Base-by-base conservation (phyloP, 176 grass and related monocot species). In the Cocos nucifera region DNA sequence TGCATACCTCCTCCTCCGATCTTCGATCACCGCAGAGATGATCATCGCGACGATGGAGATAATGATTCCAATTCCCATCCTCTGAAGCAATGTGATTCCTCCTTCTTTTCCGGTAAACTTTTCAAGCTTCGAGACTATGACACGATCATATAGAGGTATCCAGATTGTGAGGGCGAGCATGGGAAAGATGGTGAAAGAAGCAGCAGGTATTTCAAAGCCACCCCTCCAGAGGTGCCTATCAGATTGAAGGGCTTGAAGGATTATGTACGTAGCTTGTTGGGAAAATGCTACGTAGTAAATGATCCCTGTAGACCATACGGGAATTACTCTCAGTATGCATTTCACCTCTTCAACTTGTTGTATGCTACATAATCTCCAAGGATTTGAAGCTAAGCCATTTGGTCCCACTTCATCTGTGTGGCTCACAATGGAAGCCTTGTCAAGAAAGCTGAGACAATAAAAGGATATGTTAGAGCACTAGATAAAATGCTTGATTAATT, bases 291-390 rank as follows among this genome's bases (percentile, higher is more conserved):
- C 79, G 79, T 95, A 95, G 79, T 76, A 95, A 64, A 95, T 86
- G 58, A 89, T 82, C 48, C 85, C 89, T 3, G 89, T 86, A 3
- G 85, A 82, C 89, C 89, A 95, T 6, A 95, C 76, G 0, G 89
- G 85, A 18, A 83, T 84, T 64, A 95, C 86, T 5, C 89, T 80
- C 58, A 95, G 62, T 35, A 95, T 54, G 75, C 89, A 95, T 61
- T 95, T 95, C 2, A 89, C 85, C 69, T 95, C 85, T 83, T 95
- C 89, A 20, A 95, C 89, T 65, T 95, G 85, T 78, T 95, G 89
- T 56, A 95, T 49, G 58, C 82, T 95, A 65, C 89, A 95, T 0
- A 95, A 69, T 50, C 77, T 65, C 89, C 89, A 89, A 0, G 86
- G 75, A 72, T 85, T 64, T 0, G 78, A 58, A 1, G 85, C 63